These are phyloP conservation scores for Exophiala sideris DNA, from an alignment of 2,329 filamentous ascomycete genomes.

Conservation along the genomic window DNA sequence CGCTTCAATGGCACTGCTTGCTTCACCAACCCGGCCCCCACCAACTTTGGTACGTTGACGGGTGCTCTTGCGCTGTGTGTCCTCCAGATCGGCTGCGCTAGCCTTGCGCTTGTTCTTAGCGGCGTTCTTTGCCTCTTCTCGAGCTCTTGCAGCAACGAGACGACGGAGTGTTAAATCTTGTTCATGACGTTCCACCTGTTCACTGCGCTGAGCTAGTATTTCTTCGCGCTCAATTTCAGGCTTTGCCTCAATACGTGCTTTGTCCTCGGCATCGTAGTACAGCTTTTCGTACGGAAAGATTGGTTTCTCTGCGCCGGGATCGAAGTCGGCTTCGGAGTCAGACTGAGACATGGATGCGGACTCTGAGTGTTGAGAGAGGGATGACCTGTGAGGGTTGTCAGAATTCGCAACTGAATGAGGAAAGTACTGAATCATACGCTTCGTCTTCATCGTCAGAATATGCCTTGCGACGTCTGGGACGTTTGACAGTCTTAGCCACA, in stretches of 20 bases:
- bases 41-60: constrained; percentile 66
- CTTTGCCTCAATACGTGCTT: constrained; percentile 75
- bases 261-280: constrained; percentile 70
- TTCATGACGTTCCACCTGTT: constrained; percentile 74
- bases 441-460: constrained; percentile 76
- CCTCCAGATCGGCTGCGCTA: constrained; percentile 72
- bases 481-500: constrained; percentile 43
- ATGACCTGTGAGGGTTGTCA: constrained; percentile 55
- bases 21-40: constrained; percentile 64
- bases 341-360: constrained; percentile 90
- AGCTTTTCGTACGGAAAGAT: constrained; percentile 83
- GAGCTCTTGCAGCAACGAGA: constrained; percentile 66
- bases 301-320: constrained; percentile 48
- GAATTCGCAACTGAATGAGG: constrained; percentile 2
- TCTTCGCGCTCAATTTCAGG: constrained; percentile 89
- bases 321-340: constrained; percentile 68
- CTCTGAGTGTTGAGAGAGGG: constrained; percentile 66
- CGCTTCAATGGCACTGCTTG: constrained; percentile 69
- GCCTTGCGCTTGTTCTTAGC: constrained; percentile 70
- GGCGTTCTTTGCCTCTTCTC: constrained; percentile 53
- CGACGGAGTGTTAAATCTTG: constrained; percentile 80
- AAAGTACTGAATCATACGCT: constrained; percentile 52
- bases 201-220: constrained; percentile 80
- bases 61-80: constrained; percentile 69
- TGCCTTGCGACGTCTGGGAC: constrained; percentile 46